Conservation (phyloP, 2,329 filamentous ascomycete genomes). For the Thermoascus crustaceus region DNA sequence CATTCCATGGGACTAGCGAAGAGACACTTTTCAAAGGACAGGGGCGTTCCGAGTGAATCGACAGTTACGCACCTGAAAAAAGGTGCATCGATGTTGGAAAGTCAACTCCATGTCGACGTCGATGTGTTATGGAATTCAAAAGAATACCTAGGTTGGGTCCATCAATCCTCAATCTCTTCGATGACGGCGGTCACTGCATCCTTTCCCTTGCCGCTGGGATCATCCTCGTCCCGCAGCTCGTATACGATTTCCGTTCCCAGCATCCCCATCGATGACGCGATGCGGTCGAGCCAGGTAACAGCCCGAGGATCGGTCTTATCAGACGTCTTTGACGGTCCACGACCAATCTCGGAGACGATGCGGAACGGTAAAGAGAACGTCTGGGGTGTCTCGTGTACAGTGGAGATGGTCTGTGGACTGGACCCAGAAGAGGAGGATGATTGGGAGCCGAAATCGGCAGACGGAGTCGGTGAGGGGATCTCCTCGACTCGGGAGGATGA, state of each 20-base stretch:
- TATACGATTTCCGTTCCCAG: slow-evolving; percentile 17
- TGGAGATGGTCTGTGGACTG: neutral
- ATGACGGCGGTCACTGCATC: neutral
- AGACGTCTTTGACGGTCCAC: slow-evolving; percentile 15
- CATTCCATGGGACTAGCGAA: too few species aligned
- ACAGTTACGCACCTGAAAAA: too few species aligned
- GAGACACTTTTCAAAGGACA: too few species aligned
- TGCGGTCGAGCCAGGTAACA: slow-evolving; percentile 23
- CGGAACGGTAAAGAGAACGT: slow-evolving; percentile 16
- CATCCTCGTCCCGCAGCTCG: neutral
- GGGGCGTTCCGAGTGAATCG: too few species aligned
- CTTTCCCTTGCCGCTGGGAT: neutral
- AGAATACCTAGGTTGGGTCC: too few species aligned
- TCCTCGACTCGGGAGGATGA: slow-evolving; percentile 7
- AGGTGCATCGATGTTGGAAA: too few species aligned
- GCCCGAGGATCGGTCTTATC: slow-evolving; percentile 16
- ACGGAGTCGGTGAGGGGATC: slow-evolving; percentile 8
- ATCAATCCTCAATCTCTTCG: neutral
- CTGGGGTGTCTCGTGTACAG: neutral
- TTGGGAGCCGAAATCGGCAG: neutral
- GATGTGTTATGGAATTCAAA: too few species aligned
- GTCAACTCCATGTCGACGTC: too few species aligned
- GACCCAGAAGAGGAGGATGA: neutral
- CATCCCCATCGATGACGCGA: slow-evolving; percentile 27
- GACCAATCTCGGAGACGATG: slow-evolving; percentile 19